phyloP scores from a whole-genome alignment of 768 basidiomycete genomes.

The Leccinum disarticulatum region DNA sequence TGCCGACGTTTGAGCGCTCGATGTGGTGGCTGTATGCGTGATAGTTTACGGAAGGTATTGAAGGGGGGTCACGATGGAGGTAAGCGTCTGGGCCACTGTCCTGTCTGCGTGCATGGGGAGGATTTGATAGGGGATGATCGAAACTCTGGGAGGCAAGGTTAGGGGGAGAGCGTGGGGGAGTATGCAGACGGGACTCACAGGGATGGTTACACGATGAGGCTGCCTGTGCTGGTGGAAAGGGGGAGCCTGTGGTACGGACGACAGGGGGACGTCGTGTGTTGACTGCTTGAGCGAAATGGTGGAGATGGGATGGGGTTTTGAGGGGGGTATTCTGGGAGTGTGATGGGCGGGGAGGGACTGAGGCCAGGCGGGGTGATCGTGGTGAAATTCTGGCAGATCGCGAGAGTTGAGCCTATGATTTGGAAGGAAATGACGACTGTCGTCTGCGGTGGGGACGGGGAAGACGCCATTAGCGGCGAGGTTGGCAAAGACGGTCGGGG shows the following conservation, averaged over 20 bases:
- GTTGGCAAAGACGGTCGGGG: slow-evolving; percentile 58
- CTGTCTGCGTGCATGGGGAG: slow-evolving; percentile 8
- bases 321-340: slow-evolving; percentile 27
- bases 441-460: slow-evolving; percentile 36
- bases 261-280: slow-evolving; percentile 15
- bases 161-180: not conserved
- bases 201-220: slow-evolving; percentile 13
- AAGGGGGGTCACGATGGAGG: slow-evolving; percentile 19
- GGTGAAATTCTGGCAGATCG: slow-evolving; percentile 18
- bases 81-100: slow-evolving; percentile 15
- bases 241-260: slow-evolving; percentile 12
- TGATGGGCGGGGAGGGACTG: slow-evolving; percentile 23
- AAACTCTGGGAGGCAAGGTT: slow-evolving; percentile 14
- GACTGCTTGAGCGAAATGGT: slow-evolving; percentile 20
- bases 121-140: slow-evolving; percentile 22
- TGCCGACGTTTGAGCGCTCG: slow-evolving; percentile 52
- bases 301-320: slow-evolving; percentile 32
- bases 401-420: slow-evolving; percentile 18
- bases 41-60: slow-evolving; percentile 23
- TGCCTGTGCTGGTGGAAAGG: slow-evolving; percentile 16
- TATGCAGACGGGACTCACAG: slow-evolving; percentile 10
- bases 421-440: slow-evolving; percentile 27
- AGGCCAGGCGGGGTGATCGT: slow-evolving; percentile 31
- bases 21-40: slow-evolving; percentile 32
- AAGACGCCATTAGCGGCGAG: slow-evolving; percentile 62